Conservation (phyloP, 768 basidiomycete genomes). For the Jaapia argillacea region DNA sequence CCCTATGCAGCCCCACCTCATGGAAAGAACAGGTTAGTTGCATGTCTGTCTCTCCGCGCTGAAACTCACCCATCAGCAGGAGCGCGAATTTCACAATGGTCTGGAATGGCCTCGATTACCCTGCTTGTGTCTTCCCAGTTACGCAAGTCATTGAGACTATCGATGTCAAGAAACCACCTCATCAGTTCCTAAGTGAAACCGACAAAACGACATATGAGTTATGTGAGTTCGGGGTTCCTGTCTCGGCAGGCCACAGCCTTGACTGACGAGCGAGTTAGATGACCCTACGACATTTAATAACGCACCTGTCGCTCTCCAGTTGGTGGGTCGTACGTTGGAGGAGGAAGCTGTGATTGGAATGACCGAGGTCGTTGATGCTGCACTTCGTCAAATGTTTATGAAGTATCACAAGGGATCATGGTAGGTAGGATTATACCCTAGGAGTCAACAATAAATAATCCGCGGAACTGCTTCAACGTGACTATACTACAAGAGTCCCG, state of each 20-base stretch:
- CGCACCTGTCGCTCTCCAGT: slow-evolving; percentile 57
- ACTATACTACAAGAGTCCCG: no score
- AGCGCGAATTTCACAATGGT: slow-evolving; percentile 42
- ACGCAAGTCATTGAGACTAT: slow-evolving; percentile 42
- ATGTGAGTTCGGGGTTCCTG: slow-evolving; percentile 31
- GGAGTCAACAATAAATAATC: no score
- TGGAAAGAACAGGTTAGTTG: slow-evolving; percentile 20
- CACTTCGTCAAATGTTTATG: no score
- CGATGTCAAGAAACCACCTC: slow-evolving; percentile 35
- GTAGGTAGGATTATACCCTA: no score
- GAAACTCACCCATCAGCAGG: slow-evolving; percentile 22
- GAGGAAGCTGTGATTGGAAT: slow-evolving; percentile 69
- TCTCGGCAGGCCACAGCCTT: neutral
- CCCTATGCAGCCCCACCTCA: slow-evolving; percentile 56
- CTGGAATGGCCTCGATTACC: slow-evolving; percentile 64
- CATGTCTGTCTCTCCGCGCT: neutral
- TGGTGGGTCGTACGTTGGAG: slow-evolving; percentile 60
- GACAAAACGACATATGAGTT: slow-evolving; percentile 42
- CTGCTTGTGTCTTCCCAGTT: slow-evolving; percentile 56
- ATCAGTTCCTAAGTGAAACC: slow-evolving; percentile 33
- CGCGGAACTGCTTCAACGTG: no score
- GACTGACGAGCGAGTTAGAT: slow-evolving; percentile 27
- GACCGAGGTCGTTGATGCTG: slow-evolving; percentile 53
- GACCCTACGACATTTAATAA: slow-evolving; percentile 43
- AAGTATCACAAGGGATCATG: no score